These are phyloP conservation scores for Staphylotrichum longicolle DNA, from an alignment of 495 filamentous ascomycete species.

Conservation along the genomic window DNA sequence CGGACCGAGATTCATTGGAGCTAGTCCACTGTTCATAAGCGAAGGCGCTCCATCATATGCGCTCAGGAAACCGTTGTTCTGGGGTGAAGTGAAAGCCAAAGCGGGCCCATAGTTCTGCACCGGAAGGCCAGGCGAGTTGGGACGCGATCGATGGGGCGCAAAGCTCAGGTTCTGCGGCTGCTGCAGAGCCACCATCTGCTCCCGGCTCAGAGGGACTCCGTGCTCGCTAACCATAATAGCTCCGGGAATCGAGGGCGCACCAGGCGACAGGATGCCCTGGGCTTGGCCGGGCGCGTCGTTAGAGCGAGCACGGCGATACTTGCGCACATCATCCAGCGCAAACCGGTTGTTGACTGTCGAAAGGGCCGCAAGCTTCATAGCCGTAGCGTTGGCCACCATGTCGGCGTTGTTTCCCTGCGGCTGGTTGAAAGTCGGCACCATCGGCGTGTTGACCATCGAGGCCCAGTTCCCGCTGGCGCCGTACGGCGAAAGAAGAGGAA, in stretches of 20 bases:
- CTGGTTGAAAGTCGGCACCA: constrained; percentile 78
- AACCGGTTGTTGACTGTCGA: constrained; percentile 99
- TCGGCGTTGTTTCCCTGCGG: constrained; percentile 66
- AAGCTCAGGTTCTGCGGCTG: constrained; percentile 66
- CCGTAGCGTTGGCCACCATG: constrained; percentile 98
- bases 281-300: constrained; percentile 68
- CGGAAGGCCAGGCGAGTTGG: constrained; percentile 85
- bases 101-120: constrained; percentile 67
- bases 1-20: constrained; percentile 68
- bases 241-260: constrained; percentile 53
- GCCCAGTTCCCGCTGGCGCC: constrained; percentile 90
- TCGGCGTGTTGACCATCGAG: constrained; percentile 96
- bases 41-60: constrained; percentile 77
- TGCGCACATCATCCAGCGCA: constrained; percentile 90
- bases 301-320: constrained; percentile 87
- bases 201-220: constrained; percentile 78
- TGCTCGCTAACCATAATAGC: constrained; percentile 86
- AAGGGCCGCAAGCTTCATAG: constrained; percentile 96
- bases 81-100: constrained; percentile 80
- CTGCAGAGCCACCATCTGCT: constrained; percentile 76
- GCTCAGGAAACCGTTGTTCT: constrained; percentile 92
- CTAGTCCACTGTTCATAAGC: constrained; percentile 71
- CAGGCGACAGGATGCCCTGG: constrained; percentile 47
- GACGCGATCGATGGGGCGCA: constrained; percentile 80
- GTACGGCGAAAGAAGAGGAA: constrained; percentile 89